These are phyloP conservation scores for Magnaporthiopsis rhizophila DNA, from an alignment of 2,329 filamentous ascomycete species.

Conservation along the genomic window DNA sequence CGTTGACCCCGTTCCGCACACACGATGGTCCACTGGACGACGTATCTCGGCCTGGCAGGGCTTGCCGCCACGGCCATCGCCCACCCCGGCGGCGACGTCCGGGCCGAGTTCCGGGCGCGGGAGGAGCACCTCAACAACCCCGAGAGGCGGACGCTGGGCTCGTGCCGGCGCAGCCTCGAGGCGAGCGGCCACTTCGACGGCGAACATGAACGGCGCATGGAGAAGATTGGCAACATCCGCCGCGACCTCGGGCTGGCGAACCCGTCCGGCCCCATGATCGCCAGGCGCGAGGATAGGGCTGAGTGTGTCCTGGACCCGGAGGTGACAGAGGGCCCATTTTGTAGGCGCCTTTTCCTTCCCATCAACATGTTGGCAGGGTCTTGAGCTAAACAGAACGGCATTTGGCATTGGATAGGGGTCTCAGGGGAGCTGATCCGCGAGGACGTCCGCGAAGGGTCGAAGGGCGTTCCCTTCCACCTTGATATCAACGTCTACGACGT, in stretches of 20 bases:
- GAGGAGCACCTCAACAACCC: conserved; percentile 8
- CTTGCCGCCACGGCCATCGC: conserved; percentile 1
- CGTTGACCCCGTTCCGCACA: neutral
- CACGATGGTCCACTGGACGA: neutral
- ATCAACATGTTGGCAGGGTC: conserved; percentile 11
- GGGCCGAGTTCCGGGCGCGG: conserved; percentile 4
- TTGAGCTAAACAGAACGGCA: no score
- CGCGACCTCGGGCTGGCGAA: neutral
- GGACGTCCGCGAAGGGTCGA: conserved; percentile 37
- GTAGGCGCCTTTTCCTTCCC: neutral
- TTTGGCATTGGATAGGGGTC: conserved; percentile 19
- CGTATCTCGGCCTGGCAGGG: neutral
- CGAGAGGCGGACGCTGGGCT: neutral
- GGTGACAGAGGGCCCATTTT: conserved; percentile 6
- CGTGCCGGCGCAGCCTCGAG: conserved; percentile 3
- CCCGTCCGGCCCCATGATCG: neutral
- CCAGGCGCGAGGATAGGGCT: conserved; percentile 1
- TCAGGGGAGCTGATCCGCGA: conserved; percentile 40
- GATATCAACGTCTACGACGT: conserved; percentile 48
- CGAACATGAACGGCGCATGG: conserved; percentile 5
- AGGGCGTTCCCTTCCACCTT: conserved; percentile 38
- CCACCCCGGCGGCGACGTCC: conserved; percentile 5
- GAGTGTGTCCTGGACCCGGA: conserved; percentile 6
- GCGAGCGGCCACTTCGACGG: conserved; percentile 5
- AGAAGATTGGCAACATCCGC: neutral